Base-by-base conservation (phyloP, 192 early-diverging fungal species). In the Linnemannia hyalina region DNA sequence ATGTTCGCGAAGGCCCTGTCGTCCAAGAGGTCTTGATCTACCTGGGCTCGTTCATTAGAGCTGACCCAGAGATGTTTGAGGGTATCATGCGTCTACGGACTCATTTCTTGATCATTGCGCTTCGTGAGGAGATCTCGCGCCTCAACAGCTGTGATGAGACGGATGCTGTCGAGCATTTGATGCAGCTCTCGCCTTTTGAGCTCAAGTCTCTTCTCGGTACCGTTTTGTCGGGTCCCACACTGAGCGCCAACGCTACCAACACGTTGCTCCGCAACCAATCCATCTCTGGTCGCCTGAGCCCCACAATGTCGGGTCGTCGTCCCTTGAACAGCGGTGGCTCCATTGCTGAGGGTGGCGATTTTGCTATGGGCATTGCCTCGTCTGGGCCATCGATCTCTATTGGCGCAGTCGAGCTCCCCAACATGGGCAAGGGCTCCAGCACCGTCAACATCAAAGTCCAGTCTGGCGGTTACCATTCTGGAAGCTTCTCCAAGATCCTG, bases 21-120 rank as follows among this genome's bases (percentile, higher is more conserved):
- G 94, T 96, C 0, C 95, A 96, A 75, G 96, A 97, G 88, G 89
- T 97, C 41, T 89, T 97, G 44, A 96, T 94, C 29, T 95, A 94
- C 68, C 88, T 96, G 16, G 95, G 95, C 7, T 93, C 90, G 6
- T 89, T 97, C 29, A 93, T 96, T 22, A 90, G 94, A 3, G 89
- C 91, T 35, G 85, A 87, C 20, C 93, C 94, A 0, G 74, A 73
- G 13, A 87, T 96, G 79, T 97, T 97, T 90, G 92, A 95, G 23
- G 96, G 96, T 63, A 96, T 97, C 75, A 90, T 96, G 83, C 85
- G 94, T 26, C 88, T 97, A 11, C 91, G 96, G 36, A 95, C 93
- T 0, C 95, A 96, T 80, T 94, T 92, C 75, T 92, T 97, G 70
- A 92, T 97, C 44, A 94, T 96, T 89, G 96, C 96, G 8, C 90